Conservation (phyloP, 768 basidiomycete species). For the Daedaleopsis sinensis region DNA sequence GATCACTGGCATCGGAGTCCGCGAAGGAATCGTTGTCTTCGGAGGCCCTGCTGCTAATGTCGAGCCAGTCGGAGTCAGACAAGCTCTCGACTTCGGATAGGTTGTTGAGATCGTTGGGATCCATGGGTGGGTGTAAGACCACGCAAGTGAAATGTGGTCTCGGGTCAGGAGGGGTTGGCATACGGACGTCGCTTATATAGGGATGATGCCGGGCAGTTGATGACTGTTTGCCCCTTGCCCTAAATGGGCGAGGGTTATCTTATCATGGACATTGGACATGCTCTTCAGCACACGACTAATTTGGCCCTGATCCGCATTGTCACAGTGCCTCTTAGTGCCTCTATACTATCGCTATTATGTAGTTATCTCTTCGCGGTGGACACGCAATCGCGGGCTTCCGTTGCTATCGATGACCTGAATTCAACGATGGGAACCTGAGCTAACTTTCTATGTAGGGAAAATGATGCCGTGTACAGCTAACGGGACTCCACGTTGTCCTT, state of each 20-base stretch:
- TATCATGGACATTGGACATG: slow-evolving; percentile 6
- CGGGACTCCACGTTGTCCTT: too few species aligned
- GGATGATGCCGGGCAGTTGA: slow-evolving; percentile 21
- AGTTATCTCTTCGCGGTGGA: not conserved
- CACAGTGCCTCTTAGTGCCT: too few species aligned
- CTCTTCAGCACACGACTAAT: not conserved
- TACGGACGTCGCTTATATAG: slow-evolving; percentile 27
- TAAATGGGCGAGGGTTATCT: slow-evolving; percentile 16
- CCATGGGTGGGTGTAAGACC: slow-evolving; percentile 26
- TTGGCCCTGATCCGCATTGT: not conserved
- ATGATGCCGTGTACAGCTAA: too few species aligned
- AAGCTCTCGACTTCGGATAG: slow-evolving; percentile 66
- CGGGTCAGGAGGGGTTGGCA: slow-evolving; percentile 1
- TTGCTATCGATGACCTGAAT: not conserved
- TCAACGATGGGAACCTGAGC: not conserved
- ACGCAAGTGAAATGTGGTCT: not conserved
- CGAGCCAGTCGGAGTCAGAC: slow-evolving; percentile 87
- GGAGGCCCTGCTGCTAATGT: slow-evolving; percentile 70
- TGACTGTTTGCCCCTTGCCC: slow-evolving; percentile 21
- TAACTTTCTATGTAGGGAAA: not conserved
- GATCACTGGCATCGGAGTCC: slow-evolving; percentile 63
- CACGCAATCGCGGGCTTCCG: not conserved
- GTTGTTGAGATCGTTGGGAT: slow-evolving; percentile 38
- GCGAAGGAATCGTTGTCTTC: slow-evolving; percentile 69
- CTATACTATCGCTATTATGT: too few species aligned